Base-by-base conservation (phyloP, 331 rosid genomes). In the Phaseolus coccineus region DNA sequence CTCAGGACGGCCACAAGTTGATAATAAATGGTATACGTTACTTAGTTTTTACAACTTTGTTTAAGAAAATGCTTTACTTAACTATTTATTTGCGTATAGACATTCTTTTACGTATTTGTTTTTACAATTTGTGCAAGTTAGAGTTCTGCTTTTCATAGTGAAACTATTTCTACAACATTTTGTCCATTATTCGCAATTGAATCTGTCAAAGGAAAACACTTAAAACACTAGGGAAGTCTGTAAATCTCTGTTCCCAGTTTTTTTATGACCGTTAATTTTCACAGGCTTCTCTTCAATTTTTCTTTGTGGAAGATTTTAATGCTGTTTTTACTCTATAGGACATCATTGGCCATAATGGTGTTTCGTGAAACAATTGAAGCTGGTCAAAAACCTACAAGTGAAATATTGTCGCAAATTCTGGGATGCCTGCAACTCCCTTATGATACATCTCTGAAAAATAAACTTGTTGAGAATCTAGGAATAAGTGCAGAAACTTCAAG, bases 391-490 rank as follows among this genome's bases (percentile, higher is more conserved):
- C 96, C 98, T 64, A 90, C 94, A 48, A 58, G 78, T 81, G 97
- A 93, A 74, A 80, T 90, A 74, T 55, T 93, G 79, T 93, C 97
- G 28, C 97, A 86, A 84, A 87, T 96, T 61, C 80, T 95, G 87
- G 99, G 99, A 84, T 95, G 99, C 91, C 80, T 95, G 86, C 89
- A 80, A 78, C 83, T 93, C 81, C 98, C 98, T 19, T 80, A 44
- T 4, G 97, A 91, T 63, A 61, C 76, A 27, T 84, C 88, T 16
- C 77, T 90, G 74, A 93, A 89, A 87, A 68, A 64, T 66, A 89
- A 87, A 79, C 93, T 96, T 56, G 85, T 90, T 78, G 97, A 93
- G 81, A 87, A 83, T 85, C 84, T 91, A 59, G 96, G 92, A 84
- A 86, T 96, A 50, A 77, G 68, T 76, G 84, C 79, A 30, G 89